Evolutionary conservation across 2,329 filamentous ascomycete genomes (phyloP).

Genomic region (Colletotrichum euphorbiae): DNA sequence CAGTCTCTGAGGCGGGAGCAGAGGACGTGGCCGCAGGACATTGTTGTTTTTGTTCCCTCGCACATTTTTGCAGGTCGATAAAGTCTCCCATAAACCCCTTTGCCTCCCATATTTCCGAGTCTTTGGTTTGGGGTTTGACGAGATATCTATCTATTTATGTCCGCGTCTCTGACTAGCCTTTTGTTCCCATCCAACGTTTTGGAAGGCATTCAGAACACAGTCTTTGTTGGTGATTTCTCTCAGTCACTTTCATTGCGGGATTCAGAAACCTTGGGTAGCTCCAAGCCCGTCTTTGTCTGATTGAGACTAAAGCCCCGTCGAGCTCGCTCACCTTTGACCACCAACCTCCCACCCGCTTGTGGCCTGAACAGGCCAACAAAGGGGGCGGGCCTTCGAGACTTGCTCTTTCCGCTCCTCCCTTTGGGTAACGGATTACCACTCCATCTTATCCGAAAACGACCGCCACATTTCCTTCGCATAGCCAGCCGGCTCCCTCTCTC

Average conservation of each 20-base stretch:
- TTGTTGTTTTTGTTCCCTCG: constrained; percentile 41
- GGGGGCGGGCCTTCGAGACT: no score
- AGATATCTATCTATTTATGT: constrained; percentile 40
- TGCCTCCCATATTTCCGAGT: neutral
- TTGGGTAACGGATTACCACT: neutral
- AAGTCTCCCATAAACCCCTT: neutral
- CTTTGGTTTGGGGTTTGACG: neutral
- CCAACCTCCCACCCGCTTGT: neutral
- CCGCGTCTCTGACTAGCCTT: neutral
- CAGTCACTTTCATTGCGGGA: neutral
- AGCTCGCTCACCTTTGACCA: neutral
- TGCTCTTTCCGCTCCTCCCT: no score
- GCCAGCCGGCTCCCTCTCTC: neutral
- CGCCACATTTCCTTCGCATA: neutral
- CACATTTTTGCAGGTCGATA: constrained; percentile 42
- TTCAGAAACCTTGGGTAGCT: neutral
- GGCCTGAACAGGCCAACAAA: neutral
- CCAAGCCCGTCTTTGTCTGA: neutral
- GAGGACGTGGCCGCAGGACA: constrained; percentile 45
- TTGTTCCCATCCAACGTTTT: neutral
- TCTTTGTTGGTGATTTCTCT: neutral
- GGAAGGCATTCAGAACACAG: neutral
- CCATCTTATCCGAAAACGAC: neutral
- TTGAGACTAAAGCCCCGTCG: neutral
- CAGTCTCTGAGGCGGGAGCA: constrained; percentile 35